Evolutionary conservation across 306 rosid species (phyloP).

Genomic region (Quercus gilva): DNA sequence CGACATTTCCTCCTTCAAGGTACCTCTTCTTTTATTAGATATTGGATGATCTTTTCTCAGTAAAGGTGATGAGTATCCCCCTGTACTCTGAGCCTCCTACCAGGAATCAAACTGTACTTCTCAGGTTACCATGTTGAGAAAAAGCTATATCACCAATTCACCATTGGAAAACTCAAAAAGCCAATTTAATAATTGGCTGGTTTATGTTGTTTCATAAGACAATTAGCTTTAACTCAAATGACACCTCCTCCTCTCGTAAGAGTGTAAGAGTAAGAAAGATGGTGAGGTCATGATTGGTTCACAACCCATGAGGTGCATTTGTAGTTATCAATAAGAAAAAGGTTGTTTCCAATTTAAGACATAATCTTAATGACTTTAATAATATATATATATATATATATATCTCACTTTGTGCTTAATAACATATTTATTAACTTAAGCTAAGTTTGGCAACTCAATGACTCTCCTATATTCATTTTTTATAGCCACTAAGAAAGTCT

Average conservation of each 20-base stretch:
- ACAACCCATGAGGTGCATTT: too few relatives aligned
- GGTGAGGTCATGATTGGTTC: too few relatives aligned
- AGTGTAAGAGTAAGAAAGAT: too few relatives aligned
- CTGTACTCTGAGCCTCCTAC: conserved; percentile 66
- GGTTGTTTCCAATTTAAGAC: neutral
- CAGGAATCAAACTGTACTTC: conserved; percentile 48
- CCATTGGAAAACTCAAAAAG: conserved; percentile 22
- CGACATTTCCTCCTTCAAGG: conserved; percentile 65
- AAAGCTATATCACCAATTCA: conserved; percentile 15
- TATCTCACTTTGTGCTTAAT: neutral
- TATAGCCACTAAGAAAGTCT: neutral
- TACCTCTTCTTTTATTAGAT: conserved; percentile 43
- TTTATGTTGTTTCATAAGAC: neutral
- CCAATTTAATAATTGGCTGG: conserved; percentile 21
- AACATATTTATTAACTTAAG: neutral
- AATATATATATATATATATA: neutral
- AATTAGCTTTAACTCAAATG: neutral
- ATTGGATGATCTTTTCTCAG: conserved; percentile 38
- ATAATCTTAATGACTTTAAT: neutral
- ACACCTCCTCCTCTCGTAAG: too few relatives aligned
- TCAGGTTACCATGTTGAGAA: conserved; percentile 37
- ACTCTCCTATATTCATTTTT: neutral
- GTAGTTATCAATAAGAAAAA: too few relatives aligned
- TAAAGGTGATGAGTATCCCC: conserved; percentile 48
- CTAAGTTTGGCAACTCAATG: neutral